Percentiles rank a stretch among this genome's conserved stretches.
Evolutionary conservation across 2,329 filamentous ascomycete species (phyloP).

Genomic region (Magnaporthiopsis rhizophila): DNA sequence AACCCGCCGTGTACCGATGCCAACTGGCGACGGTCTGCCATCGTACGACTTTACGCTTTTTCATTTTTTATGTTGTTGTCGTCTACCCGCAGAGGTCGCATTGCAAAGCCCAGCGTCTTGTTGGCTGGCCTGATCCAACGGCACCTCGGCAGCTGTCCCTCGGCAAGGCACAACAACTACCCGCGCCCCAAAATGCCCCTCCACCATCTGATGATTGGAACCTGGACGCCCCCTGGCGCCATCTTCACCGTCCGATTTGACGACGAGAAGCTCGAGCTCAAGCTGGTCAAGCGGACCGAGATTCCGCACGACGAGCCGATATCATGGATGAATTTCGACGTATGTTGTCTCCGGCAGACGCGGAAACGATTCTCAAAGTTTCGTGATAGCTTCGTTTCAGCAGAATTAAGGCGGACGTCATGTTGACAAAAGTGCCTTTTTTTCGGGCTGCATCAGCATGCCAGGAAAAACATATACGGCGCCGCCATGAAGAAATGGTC

Average conservation of each 20-base stretch:
- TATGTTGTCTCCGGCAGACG: too few species aligned
- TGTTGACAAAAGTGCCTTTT: neutral
- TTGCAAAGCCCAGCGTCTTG: neutral
- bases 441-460: conserved; percentile 46
- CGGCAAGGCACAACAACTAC: neutral
- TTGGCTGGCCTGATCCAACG: neutral
- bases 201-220: conserved; percentile 87
- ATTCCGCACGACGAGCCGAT: conserved; percentile 81
- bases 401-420: neutral
- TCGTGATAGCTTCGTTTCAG: too few species aligned
- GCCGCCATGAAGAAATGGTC: conserved; percentile 93
- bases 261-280: conserved; percentile 66
- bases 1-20: neutral
- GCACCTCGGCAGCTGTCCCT: neutral
- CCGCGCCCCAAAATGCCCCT: conserved; percentile 17
- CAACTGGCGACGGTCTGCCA: neutral
- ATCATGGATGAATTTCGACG: conserved; percentile 89
- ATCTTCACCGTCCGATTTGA: conserved; percentile 88
- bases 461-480: conserved; percentile 78
- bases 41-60: neutral
- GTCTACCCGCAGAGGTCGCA: neutral
- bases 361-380: too few species aligned
- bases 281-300: conserved; percentile 70
- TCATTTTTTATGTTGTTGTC: neutral
- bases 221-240: conserved; percentile 82